Base-by-base conservation (phyloP, 768 basidiomycete species). In the Clitopilus hobsonii region DNA sequence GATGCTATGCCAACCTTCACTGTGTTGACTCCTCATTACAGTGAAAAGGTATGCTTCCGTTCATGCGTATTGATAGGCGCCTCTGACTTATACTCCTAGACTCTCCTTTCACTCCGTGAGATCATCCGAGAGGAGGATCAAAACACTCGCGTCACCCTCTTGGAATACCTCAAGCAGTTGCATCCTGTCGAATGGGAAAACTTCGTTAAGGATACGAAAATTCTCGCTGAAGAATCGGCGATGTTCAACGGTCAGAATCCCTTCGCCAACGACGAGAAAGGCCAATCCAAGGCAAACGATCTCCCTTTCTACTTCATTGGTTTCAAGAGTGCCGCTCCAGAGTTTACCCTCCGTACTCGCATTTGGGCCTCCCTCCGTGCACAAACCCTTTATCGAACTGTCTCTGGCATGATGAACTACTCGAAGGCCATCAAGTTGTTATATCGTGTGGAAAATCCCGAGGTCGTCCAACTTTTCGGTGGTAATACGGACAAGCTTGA, bases 1-100 rank as follows among this genome's bases (percentile, higher is more conserved):
- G 95, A 98, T 69, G 91, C 94, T n/a, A 98, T 99, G 97, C 97
- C 97, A 1, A 98, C 96, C 0, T 99, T 99, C 78, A 98, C 97
- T 45, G 95, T 99, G 22, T 76, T 99, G 53, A 97, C 94, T 0
- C 97, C 97, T 13, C 97, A 99, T 72, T 99, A 99, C 70, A 97
- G 89, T 57, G 97, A 99, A 72, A 99, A 99, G 84, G 88, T 88
- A 41, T 8, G 78, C 58, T 45, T 22, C 49, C 26, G 24, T 56
- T 20, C 54, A 27, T 51, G 24, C 38, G 24, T 5, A 16, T 5
- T 49, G n/a, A 11, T n/a, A 55, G 47, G 7, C 16, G 27, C 1
- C 52, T 20, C 36, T 57, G 8, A 16, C 50, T 32, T 32, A 3
- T 56, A 1, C 5, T 23, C 54, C 20, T 60, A 90, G 91, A 98